Evolutionary conservation across 495 filamentous ascomycete genomes (phyloP).

Genomic region (Chaetomidium leptoderma): DNA sequence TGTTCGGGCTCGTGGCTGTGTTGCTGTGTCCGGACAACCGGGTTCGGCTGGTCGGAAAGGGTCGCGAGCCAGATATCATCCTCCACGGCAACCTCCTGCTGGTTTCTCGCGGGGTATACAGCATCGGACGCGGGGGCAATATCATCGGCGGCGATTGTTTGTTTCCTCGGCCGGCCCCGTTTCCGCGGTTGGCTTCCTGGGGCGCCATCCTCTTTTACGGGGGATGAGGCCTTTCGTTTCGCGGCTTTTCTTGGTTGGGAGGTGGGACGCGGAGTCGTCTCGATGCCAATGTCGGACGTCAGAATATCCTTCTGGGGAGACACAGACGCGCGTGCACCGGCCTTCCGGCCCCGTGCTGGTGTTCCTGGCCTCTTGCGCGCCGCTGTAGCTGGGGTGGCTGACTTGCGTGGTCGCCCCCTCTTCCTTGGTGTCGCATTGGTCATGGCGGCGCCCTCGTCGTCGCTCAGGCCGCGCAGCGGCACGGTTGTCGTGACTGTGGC

Average conservation of each 20-base stretch:
- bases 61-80: conserved; percentile 38
- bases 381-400: conserved; percentile 38
- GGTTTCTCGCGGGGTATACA: conserved; percentile 19
- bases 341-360: conserved; percentile 27
- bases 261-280: conserved; percentile 24
- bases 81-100: conserved; percentile 16
- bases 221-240: conserved; percentile 32
- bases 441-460: conserved; percentile 35
- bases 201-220: conserved; percentile 19
- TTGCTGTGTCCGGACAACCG: conserved; percentile 16
- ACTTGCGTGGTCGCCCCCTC: conserved; percentile 36
- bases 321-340: neutral
- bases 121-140: conserved; percentile 13
- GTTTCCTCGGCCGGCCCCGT: conserved; percentile 32
- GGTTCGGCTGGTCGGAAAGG: conserved; percentile 27
- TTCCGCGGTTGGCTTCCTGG: conserved; percentile 26
- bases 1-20: neutral
- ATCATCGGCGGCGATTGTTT: conserved; percentile 18
- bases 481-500: conserved; percentile 40
- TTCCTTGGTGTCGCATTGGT: conserved; percentile 38
- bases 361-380: conserved; percentile 43
- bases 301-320: conserved; percentile 21
- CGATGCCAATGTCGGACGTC: conserved; percentile 21
- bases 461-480: conserved; percentile 47
- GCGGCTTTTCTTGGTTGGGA: conserved; percentile 19